Base-by-base conservation (phyloP, 768 basidiomycete genomes). In the Tricholoma saponaceum region DNA sequence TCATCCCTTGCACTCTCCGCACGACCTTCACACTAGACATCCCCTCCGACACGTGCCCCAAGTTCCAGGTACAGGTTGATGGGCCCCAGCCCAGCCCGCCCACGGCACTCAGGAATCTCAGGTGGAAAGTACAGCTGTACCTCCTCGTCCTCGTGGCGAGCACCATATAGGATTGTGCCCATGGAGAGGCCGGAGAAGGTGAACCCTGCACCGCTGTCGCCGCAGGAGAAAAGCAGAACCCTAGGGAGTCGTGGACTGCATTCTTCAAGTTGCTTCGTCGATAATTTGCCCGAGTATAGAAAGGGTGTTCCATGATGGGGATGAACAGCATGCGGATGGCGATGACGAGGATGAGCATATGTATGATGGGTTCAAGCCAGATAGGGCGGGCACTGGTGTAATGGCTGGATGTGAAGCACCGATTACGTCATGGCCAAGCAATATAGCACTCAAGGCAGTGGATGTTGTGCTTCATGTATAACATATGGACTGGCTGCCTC, bases 371-470 rank as follows among this genome's bases (percentile, higher is more conserved):
- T 74, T 81, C 10, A 77, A 77, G 55, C 69, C 76, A 13, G 73
- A 80, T 62, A 66, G 80, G 9, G 79, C 83, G 6, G 82, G 81
- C n/a, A 68, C 72, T 49, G 77, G 79, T 3, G 78, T 82, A 25
- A 90, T 87, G 58, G 93, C 98, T 16, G 96, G 97, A 70, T 97
- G 95, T 65, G 91, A 95, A 69, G 90, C 98, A 43, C 92, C 92
- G 18, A 83, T 98, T 56, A 83, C 71, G 62, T 89, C 96, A 1
- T 95, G 89, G 82, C 87, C 94, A 12, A 91, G 92, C 43, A 94
- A 92, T 72, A 95, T 91, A 3, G 89, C 86, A 44, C 93, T 91
- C 72, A 87, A 83, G 70, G 83, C 91, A 3, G 76, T 82, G 66
- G 86, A 90, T 60, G 86, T 92, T 7, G 84, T 89, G 26, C 91